phyloP scores from a whole-genome alignment of 2,329 filamentous ascomycete species.

The Cladophialophora exuberans region DNA sequence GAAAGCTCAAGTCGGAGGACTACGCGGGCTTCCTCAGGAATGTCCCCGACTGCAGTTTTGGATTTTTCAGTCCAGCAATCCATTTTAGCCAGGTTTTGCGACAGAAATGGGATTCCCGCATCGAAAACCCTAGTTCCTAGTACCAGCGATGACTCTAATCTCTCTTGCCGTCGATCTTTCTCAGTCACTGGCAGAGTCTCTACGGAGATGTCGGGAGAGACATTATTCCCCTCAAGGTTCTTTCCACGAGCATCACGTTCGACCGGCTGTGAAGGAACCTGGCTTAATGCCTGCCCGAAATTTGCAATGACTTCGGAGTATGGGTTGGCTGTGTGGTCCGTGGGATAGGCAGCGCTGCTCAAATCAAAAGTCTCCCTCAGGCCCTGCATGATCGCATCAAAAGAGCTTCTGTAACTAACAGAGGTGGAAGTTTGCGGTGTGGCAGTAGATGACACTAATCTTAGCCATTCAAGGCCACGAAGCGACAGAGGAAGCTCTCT shows the following conservation, averaged over 20 bases:
- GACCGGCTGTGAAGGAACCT: neutral
- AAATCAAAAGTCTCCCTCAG: slow-evolving; percentile 4
- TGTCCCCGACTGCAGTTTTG: neutral
- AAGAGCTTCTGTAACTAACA: neutral
- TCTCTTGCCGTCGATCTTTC: neutral
- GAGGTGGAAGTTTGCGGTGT: neutral
- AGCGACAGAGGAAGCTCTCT: slow-evolving; percentile 14
- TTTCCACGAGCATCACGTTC: no score
- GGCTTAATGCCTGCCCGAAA: slow-evolving; percentile 21
- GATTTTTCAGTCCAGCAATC: slow-evolving; percentile 3
- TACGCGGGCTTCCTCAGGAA: slow-evolving; percentile 2
- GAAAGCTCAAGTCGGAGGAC: slow-evolving; percentile 22
- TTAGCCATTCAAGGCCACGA: slow-evolving; percentile 10
- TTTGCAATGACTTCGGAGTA: slow-evolving; percentile 14
- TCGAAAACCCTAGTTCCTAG: slow-evolving; percentile 2
- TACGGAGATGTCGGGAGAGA: neutral
- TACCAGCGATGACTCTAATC: neutral
- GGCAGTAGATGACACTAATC: slow-evolving; percentile 5
- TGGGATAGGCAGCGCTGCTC: neutral
- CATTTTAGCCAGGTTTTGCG: slow-evolving; percentile 18
- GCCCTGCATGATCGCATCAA: neutral
- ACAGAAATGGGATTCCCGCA: slow-evolving; percentile 11
- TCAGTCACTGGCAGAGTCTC: neutral
- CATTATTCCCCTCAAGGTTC: no score
- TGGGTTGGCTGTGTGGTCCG: slow-evolving; percentile 6